Evolutionary conservation across 2,329 filamentous ascomycete genomes (phyloP).

Genomic region (Geosmithia putterillii): DNA sequence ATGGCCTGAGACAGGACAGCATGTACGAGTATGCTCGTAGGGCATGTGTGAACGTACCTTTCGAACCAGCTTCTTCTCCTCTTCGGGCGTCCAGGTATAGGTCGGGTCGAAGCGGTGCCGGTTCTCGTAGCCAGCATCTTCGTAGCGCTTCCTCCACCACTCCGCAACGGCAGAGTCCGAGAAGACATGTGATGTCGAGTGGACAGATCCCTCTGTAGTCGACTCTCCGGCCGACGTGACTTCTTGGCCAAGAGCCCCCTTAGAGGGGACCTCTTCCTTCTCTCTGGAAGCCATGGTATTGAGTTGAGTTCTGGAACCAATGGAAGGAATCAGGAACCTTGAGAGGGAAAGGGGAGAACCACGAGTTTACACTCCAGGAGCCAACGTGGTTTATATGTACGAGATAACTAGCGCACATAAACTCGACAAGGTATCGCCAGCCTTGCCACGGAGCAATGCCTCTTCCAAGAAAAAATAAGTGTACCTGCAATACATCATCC

Average conservation of each 20-base stretch:
- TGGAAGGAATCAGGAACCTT: too few species aligned
- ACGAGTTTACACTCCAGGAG: too few species aligned
- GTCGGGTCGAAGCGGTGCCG: conserved; percentile 35
- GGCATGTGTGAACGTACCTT: conserved; percentile 19
- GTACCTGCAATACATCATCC: too few species aligned
- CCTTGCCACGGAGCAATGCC: too few species aligned
- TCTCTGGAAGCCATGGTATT: background rate
- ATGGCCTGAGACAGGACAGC: conserved; percentile 1
- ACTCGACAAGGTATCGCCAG: too few species aligned
- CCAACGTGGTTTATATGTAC: too few species aligned
- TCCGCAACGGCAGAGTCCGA: conserved; percentile 32
- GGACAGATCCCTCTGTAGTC: background rate
- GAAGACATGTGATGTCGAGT: conserved; percentile 19
- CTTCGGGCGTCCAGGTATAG: conserved; percentile 30
- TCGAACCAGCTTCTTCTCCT: conserved; percentile 31
- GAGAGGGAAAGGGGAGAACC: background rate
- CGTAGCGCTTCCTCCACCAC: conserved; percentile 35
- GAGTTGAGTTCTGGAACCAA: too few species aligned
- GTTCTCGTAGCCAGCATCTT: conserved; percentile 41
- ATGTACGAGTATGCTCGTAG: background rate
- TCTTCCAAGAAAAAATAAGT: too few species aligned
- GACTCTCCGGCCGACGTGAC: background rate
- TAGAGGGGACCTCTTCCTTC: background rate
- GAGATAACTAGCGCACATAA: too few species aligned
- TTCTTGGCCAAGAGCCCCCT: background rate